These are phyloP conservation scores for Aspergillus quadricinctus DNA, from an alignment of 2,329 filamentous ascomycete species.

Conservation along the genomic window DNA sequence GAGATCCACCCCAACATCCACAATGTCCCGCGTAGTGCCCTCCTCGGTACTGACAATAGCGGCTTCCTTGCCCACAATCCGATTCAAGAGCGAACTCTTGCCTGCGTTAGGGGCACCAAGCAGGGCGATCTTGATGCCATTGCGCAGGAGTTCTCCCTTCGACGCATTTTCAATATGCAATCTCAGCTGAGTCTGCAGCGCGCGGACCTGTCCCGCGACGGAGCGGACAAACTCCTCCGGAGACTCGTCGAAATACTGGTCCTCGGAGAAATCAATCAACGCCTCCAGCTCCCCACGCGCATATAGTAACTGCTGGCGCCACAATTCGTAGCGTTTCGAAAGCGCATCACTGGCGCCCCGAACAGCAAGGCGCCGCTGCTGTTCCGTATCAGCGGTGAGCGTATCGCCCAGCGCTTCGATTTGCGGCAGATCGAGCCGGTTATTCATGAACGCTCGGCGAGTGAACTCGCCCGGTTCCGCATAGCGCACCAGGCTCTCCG, in stretches of 20 bases:
- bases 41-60: conserved; percentile 92
- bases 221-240: conserved; percentile 66
- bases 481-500: conserved; percentile 60
- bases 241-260: conserved; percentile 93
- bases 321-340: conserved; percentile 72
- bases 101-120: conserved; percentile 90
- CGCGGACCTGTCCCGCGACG: conserved; percentile 61
- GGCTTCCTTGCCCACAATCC: conserved; percentile 83
- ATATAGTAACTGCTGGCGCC: conserved; percentile 71
- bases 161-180: conserved; percentile 72
- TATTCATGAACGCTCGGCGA: conserved; percentile 81
- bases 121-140: conserved; percentile 79
- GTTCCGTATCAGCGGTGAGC: conserved; percentile 71
- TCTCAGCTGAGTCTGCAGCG: conserved; percentile 59
- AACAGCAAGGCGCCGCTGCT: conserved; percentile 83
- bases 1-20: conserved; percentile 87
- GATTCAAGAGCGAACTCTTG: conserved; percentile 90
- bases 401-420: conserved; percentile 62
- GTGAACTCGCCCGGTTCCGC: conserved; percentile 97
- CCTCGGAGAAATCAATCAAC: conserved; percentile 93
- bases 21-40: conserved; percentile 88
- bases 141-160: conserved; percentile 75
- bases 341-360: conserved; percentile 68
- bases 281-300: conserved; percentile 91
- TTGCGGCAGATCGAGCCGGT: conserved; percentile 80